Evolutionary conservation across 2,329 filamentous ascomycete species (phyloP).

Genomic region (Colletotrichum tropicale): DNA sequence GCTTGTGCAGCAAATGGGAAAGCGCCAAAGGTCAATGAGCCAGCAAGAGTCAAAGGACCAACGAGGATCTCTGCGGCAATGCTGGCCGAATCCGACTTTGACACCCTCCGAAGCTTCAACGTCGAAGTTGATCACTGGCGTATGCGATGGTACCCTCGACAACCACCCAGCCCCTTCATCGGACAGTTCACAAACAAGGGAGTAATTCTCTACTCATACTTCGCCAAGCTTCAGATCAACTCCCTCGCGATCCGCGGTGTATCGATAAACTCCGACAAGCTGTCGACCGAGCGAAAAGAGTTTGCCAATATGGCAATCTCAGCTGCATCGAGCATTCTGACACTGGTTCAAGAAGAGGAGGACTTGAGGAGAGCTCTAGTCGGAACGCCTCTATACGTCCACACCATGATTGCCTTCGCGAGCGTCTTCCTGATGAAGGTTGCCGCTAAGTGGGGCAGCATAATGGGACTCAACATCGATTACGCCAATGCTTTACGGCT

Average conservation of each 20-base stretch:
- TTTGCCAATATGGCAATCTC: conserved; percentile 31
- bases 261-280: neutral
- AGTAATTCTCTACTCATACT: conserved; percentile 22
- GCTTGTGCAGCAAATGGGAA: neutral
- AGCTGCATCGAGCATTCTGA: conserved; percentile 37
- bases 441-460: conserved; percentile 34
- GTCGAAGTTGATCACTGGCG: conserved; percentile 46
- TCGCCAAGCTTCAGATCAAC: conserved; percentile 41
- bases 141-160: conserved; percentile 23
- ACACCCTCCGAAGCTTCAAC: conserved; percentile 41
- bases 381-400: conserved; percentile 38
- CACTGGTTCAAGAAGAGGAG: conserved; percentile 34
- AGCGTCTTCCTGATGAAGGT: conserved; percentile 41
- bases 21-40: fast-evolving
- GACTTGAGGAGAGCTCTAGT: conserved; percentile 34
- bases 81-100: conserved; percentile 38
- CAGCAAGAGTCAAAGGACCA: fast-evolving
- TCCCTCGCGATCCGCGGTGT: conserved; percentile 14
- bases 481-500: conserved; percentile 32
- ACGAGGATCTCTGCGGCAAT: conserved; percentile 8
- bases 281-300: conserved; percentile 15
- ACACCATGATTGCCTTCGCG: conserved; percentile 40
- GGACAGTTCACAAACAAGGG: conserved; percentile 46
- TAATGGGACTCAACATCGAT: conserved; percentile 37
- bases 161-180: conserved; percentile 28